Evolutionary conservation across 2,329 filamentous ascomycete species (phyloP).

Genomic region (Clarireedia homoeocarpa): DNA sequence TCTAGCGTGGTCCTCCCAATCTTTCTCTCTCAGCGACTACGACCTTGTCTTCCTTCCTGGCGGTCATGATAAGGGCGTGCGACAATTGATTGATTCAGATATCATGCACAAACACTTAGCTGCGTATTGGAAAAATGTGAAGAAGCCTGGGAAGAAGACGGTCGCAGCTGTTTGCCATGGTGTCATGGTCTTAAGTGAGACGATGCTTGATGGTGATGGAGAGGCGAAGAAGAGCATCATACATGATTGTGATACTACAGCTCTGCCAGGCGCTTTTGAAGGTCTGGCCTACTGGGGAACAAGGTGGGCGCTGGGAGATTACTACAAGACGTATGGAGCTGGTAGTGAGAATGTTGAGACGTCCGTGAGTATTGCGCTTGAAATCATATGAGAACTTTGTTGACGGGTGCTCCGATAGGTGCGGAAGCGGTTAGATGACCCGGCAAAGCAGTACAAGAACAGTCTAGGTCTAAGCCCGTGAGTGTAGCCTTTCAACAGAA

Average conservation of each 20-base stretch:
- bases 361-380: conserved; percentile 30
- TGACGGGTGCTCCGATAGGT: conserved; percentile 28
- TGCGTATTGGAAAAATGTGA: conserved; percentile 40
- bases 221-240: conserved; percentile 39
- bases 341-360: conserved; percentile 42
- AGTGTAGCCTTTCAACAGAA: conserved; percentile 18
- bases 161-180: conserved; percentile 46
- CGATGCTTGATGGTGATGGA: conserved; percentile 27
- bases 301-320: conserved; percentile 42
- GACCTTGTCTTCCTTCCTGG: conserved; percentile 44
- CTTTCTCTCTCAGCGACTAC: conserved; percentile 38
- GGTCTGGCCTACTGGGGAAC: conserved; percentile 42
- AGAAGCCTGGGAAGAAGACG: conserved; percentile 36
- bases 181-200: conserved; percentile 41
- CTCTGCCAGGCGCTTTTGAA: conserved; percentile 42
- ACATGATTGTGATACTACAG: conserved; percentile 40
- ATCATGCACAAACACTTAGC: conserved; percentile 37
- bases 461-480: conserved; percentile 37
- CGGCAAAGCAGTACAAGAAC: conserved; percentile 37
- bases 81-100: conserved; percentile 42
- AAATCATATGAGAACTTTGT: neutral
- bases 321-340: conserved; percentile 49
- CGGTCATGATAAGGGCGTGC: conserved; percentile 44
- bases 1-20: conserved; percentile 36
- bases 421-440: conserved; percentile 35